These are phyloP conservation scores for Blastocystis hominis DNA, from an alignment of 352 stramenopile genomes.

Conservation along the genomic window DNA sequence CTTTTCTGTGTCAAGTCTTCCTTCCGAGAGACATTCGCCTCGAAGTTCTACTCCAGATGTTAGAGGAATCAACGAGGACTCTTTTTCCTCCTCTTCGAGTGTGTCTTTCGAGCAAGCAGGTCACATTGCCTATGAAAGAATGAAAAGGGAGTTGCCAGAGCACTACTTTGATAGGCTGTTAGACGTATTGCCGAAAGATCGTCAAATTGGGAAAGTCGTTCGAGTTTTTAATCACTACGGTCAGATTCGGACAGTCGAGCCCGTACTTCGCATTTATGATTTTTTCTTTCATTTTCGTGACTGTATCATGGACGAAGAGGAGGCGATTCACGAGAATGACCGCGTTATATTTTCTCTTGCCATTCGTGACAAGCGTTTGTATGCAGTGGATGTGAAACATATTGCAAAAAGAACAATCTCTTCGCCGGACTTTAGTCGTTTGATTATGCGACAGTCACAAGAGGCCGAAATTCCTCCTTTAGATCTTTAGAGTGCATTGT, in stretches of 20 bases:
- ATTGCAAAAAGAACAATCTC: background rate
- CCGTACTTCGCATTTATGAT: background rate
- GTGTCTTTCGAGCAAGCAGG: background rate
- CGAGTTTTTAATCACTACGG: background rate
- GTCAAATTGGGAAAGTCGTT: background rate
- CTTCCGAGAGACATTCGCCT: background rate
- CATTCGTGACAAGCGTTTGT: background rate
- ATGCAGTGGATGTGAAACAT: background rate
- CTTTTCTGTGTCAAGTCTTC: background rate
- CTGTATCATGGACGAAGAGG: background rate
- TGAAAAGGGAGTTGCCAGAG: background rate
- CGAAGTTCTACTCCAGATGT: background rate
- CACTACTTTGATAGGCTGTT: background rate
- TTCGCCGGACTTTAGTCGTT: slow-evolving; percentile 1
- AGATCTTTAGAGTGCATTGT: background rate
- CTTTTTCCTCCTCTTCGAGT: background rate
- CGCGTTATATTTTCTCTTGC: background rate
- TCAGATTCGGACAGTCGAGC: background rate
- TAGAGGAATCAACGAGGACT: background rate
- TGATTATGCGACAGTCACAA: background rate
- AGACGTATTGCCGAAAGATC: background rate
- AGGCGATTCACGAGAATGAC: background rate
- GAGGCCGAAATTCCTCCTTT: background rate
- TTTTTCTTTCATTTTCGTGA: background rate
- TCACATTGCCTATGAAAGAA: background rate